Base-by-base conservation (phyloP, 192 early-diverging fungal genomes). In the Umbelopsis isabellina region DNA sequence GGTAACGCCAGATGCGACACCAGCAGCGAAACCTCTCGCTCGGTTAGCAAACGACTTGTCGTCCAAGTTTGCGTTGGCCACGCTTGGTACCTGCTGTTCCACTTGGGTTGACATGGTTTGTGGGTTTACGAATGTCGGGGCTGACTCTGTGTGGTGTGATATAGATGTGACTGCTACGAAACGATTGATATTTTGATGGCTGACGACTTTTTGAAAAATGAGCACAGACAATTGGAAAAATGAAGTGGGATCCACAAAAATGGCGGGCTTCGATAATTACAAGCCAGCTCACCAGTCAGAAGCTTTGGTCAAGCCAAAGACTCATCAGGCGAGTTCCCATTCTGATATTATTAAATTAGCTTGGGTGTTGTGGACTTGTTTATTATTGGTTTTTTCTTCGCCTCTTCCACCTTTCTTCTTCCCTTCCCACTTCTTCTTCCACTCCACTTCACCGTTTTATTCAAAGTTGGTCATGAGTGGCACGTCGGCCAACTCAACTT, bases 1-100 rank as follows among this genome's bases (percentile, higher is more conserved):
- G 15, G 92, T 94, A 18, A 91, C 84, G 15, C 92, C 92, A 12
- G 90, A 91, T 3, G 86, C 85, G 20, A 91, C 77, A 20, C 92
- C 92, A 4, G 89, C 90, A 15, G 85, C 78, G 73, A 93, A 93
- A 3, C 92, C 92, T 69, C 85, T 76, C 71, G 87, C 30, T 49
- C 87, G 51, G 41, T 79, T 79, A 13, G 50, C 41, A 46, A 71
- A 9, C 10, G 78, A 79, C 16, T 47, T 67, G 18, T 67, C 66
- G 8, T 67, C 55, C 15, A 61, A 30, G 55, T 30, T 61, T 2
- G 55, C 55, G 33, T 61, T 61, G 30, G 25, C 37, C 3, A 61
- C 55, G 16, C 12, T 33, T n/a, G 55, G 55, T 8, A 30, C 55
- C 55, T 30, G 27, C 2, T 25, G 13, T 61, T 61, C 55, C 21